A percentile compares a stretch with the other conserved stretches of the same genome.
phyloP scores from a whole-genome alignment of 2,329 filamentous ascomycete species.

The Davidsoniella virescens region DNA sequence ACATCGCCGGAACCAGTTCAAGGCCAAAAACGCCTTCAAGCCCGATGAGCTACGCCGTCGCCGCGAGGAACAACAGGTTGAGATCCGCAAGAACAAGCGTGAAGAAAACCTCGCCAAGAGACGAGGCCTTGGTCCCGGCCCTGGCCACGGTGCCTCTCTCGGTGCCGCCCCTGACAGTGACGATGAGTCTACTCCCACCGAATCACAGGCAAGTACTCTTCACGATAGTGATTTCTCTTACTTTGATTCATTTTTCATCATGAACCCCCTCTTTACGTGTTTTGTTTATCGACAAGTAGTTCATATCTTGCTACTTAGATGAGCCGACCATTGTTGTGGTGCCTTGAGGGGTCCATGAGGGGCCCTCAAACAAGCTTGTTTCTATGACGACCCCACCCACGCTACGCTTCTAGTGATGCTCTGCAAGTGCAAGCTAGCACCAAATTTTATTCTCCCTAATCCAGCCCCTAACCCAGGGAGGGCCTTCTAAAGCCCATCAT shows the following conservation, averaged over 20 bases:
- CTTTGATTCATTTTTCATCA: constrained; percentile 9
- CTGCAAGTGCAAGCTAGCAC: too few species aligned
- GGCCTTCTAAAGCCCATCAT: not conserved
- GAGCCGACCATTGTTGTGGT: not conserved
- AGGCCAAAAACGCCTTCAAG: constrained; percentile 98
- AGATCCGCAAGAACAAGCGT: constrained; percentile 96
- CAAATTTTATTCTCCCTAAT: not conserved
- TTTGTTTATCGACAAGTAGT: not conserved
- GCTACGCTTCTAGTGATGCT: not conserved
- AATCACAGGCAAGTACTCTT: constrained; percentile 68
- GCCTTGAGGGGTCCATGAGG: constrained; percentile 4
- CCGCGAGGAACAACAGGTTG: constrained; percentile 97
- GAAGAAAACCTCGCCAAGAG: constrained; percentile 98
- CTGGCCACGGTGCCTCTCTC: constrained; percentile 65
- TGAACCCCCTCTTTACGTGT: not conserved
- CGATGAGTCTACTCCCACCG: constrained; percentile 86
- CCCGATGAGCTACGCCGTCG: constrained; percentile 95
- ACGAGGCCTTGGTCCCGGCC: constrained; percentile 75
- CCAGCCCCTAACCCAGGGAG: not conserved
- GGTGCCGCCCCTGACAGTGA: constrained; percentile 90
- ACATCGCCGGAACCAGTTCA: constrained; percentile 98
- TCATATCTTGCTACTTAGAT: not conserved
- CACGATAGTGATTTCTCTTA: constrained; percentile 7
- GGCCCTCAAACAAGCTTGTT: constrained; percentile 11
- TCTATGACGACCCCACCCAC: constrained; percentile 13